Base-by-base conservation (phyloP, 768 basidiomycete genomes). In the Pleurotus eryngii region DNA sequence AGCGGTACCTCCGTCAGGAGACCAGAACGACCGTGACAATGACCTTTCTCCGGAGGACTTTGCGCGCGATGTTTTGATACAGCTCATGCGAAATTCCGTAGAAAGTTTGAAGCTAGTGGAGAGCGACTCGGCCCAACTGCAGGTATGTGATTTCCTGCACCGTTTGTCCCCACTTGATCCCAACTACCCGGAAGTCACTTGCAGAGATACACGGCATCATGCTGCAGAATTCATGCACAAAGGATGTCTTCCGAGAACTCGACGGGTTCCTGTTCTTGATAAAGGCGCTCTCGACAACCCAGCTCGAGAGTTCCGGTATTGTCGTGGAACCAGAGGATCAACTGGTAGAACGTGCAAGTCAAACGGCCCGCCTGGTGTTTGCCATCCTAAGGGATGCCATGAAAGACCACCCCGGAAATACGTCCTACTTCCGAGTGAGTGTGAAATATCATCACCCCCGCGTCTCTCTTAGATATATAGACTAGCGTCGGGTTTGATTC, bases 251-350 rank as follows among this genome's bases (percentile, higher is more conserved):
- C 68, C 78, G 92, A 4, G 89, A 92, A 64, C 74, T 88, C 64
- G 92, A 93, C 59, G 92, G 92, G 0, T 92, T 92, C 66, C 74
- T 92, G 17, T 80, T 84, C 8, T 72, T 92, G 30, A 84, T 92
- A 72, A 89, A 83, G 62, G 78, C 88, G 27, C 74, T 94, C 3
- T 87, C 89, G 1, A 83, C 82, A 0, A 69, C 88, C 0, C 68
- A 78, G 53, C 72, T 74, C 22, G 62, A 67, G 35, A 61, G 68
- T 30, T 62, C 68, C 17, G 65, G 59, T 7, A 63, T 71, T 2
- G 68, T 75, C 1, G 66, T 70, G 3, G 74, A 74, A 46, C 72
- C 72, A 4, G 75, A 76, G 58, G 74, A 75, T 38, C 68, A 71
- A 56, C 64, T 69, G 22, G 62, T 75, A 38, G 61, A 62, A 24